Conservation (phyloP, 768 basidiomycete genomes). For the Pholiota microspora region DNA sequence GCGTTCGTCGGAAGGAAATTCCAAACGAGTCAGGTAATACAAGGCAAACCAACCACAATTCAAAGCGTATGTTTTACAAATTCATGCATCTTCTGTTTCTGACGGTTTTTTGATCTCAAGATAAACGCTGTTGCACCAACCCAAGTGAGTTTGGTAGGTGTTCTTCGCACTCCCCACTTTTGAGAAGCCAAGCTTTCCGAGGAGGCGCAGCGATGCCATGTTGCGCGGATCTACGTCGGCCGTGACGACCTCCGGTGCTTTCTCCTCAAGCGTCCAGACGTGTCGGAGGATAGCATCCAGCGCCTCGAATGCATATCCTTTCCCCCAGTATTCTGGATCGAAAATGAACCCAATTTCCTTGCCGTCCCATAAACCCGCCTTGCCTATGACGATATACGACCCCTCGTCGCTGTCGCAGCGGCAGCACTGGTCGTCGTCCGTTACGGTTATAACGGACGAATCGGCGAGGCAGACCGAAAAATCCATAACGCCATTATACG, state of each 20-base stretch:
- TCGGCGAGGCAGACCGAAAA: slow-evolving; percentile 19
- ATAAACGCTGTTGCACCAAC: slow-evolving; percentile 26
- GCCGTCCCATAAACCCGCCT: slow-evolving; percentile 21
- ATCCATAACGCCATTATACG: slow-evolving; percentile 21
- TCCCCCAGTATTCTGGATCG: slow-evolving; percentile 21
- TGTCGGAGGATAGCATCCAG: slow-evolving; percentile 19
- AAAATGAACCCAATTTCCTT: slow-evolving; percentile 23
- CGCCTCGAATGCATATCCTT: slow-evolving; percentile 23
- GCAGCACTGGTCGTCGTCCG: neutral
- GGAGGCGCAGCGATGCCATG: slow-evolving; percentile 12
- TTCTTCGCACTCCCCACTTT: slow-evolving; percentile 18
- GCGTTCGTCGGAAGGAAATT: too few species aligned
- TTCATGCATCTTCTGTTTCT: neutral
- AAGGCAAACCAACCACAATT: neutral
- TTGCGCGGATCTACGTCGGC: slow-evolving; percentile 26
- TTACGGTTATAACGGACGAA: neutral
- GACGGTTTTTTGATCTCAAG: slow-evolving; percentile 13
- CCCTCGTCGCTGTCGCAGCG: neutral
- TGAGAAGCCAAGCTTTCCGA: slow-evolving; percentile 20
- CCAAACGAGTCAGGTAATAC: too few species aligned
- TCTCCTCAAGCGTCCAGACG: slow-evolving; percentile 9
- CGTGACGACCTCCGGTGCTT: slow-evolving; percentile 6
- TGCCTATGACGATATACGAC: slow-evolving; percentile 16
- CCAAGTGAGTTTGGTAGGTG: slow-evolving; percentile 22
- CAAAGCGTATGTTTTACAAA: too few species aligned